Conservation (phyloP, 2,329 filamentous ascomycete species). For the Chaetothyriales sp. region DNA sequence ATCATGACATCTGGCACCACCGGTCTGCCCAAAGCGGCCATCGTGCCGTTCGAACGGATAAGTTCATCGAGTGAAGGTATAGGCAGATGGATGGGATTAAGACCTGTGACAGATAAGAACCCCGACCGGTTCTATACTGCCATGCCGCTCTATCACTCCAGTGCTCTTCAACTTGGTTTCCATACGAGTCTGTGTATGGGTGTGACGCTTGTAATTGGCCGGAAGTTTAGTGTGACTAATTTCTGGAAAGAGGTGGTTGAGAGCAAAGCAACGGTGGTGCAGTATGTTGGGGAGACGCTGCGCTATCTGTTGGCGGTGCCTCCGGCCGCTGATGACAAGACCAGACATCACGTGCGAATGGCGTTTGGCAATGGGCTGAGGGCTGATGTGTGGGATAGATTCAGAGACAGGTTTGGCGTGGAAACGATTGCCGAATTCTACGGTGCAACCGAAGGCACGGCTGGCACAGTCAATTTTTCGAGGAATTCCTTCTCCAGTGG, state of each 20-base stretch:
- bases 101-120: conserved; percentile 22
- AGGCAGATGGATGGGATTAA: conserved; percentile 42
- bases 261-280: conserved; percentile 54
- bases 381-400: conserved; percentile 71
- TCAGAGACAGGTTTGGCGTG: conserved; percentile 69
- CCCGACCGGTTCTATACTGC: conserved; percentile 65
- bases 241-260: conserved; percentile 64
- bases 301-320: conserved; percentile 59
- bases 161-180: conserved; percentile 59
- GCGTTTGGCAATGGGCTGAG: conserved; percentile 77
- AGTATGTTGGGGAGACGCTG: conserved; percentile 66
- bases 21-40: conserved; percentile 71
- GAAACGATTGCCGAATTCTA: conserved; percentile 68
- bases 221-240: conserved; percentile 55
- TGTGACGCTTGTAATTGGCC: conserved; percentile 56
- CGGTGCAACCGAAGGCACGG: conserved; percentile 58
- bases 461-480: conserved; percentile 58
- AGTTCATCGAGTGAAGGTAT: conserved; percentile 39
- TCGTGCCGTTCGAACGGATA: conserved; percentile 15
- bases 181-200: conserved; percentile 46
- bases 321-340: conserved; percentile 52
- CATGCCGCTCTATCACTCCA: conserved; percentile 83
- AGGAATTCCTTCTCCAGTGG: conserved; percentile 61
- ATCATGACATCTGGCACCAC: conserved; percentile 97
- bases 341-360: conserved; percentile 54